Evolutionary conservation across 2,329 filamentous ascomycete genomes (phyloP).

Genomic region (Juglanconis juglandina): DNA sequence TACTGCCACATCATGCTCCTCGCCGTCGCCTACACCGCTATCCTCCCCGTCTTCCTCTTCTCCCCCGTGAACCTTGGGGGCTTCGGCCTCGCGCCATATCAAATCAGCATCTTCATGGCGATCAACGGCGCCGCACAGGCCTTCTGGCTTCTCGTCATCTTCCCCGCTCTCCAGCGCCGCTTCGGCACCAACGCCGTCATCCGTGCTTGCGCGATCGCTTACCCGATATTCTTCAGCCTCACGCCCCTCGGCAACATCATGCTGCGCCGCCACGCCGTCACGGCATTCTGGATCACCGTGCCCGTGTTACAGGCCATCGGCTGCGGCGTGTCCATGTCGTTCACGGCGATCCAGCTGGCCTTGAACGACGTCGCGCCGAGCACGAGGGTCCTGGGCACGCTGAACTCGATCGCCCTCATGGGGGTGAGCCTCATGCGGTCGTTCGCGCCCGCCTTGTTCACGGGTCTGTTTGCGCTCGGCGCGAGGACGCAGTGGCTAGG

Average conservation of each 20-base stretch:
- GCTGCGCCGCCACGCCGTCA: constrained; percentile 41
- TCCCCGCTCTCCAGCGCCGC: constrained; percentile 64
- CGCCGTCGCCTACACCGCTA: constrained; percentile 68
- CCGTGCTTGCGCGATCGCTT: constrained; percentile 51
- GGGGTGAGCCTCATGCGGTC: constrained; percentile 59
- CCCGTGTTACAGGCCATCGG: constrained; percentile 50
- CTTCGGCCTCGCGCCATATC: constrained; percentile 56
- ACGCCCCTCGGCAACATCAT: constrained; percentile 56
- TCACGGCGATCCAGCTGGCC: constrained; percentile 68
- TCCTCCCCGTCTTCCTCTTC: constrained; percentile 67
- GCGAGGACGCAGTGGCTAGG: constrained; percentile 57
- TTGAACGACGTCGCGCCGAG: constrained; percentile 71
- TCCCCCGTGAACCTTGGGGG: constrained; percentile 62
- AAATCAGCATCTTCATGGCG: constrained; percentile 66
- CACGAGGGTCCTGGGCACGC: constrained; percentile 60
- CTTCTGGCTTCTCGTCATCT: constrained; percentile 66
- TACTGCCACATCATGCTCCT: constrained; percentile 67
- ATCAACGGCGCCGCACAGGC: constrained; percentile 64
- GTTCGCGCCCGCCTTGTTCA: constrained; percentile 62
- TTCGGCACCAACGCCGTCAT: constrained; percentile 66
- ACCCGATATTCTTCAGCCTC: constrained; percentile 61
- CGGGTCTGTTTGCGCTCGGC: constrained; percentile 66
- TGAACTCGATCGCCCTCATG: constrained; percentile 69
- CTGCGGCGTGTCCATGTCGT: constrained; percentile 63
- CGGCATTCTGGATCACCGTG: constrained; percentile 55